Conservation (phyloP, 805 yeast species). For the Torulaspora franciscae region DNA sequence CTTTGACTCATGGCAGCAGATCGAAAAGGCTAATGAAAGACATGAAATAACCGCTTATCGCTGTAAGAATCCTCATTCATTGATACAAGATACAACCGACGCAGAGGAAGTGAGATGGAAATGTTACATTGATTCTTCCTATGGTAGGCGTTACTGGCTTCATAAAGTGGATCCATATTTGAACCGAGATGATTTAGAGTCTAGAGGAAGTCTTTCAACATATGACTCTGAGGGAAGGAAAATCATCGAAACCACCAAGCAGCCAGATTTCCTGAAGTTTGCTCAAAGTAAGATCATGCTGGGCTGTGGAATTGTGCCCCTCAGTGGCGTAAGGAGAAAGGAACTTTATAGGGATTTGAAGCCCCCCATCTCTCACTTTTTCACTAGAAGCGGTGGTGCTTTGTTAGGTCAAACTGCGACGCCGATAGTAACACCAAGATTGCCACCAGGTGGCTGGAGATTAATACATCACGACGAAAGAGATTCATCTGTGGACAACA, state of each 20-base stretch:
- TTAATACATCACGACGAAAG: constrained; percentile 25
- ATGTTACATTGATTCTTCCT: constrained; percentile 37
- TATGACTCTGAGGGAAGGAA: constrained; percentile 66
- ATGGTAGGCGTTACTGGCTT: constrained; percentile 79
- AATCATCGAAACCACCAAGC: constrained; percentile 39
- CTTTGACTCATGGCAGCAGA: constrained; percentile 42
- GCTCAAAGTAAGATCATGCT: constrained; percentile 40
- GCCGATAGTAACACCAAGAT: constrained; percentile 27
- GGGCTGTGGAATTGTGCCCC: constrained; percentile 35
- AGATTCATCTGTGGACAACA: constrained; percentile 4
- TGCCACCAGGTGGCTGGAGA: constrained; percentile 37
- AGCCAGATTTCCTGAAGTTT: constrained; percentile 38
- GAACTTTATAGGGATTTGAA: constrained; percentile 31
- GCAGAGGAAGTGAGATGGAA: constrained; percentile 30
- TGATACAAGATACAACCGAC: constrained; percentile 22
- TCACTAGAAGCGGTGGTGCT: constrained; percentile 32
- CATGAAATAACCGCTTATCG: constrained; percentile 26
- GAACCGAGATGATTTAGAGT: constrained; percentile 35
- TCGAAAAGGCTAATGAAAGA: constrained; percentile 28
- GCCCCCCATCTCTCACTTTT: constrained; percentile 34
- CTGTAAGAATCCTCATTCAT: constrained; percentile 19
- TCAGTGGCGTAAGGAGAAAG: constrained; percentile 28
- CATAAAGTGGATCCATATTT: constrained; percentile 42
- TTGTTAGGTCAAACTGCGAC: constrained; percentile 21
- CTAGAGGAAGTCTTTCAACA: constrained; percentile 41